These are phyloP conservation scores for Trichophyton simii DNA, from an alignment of 2,329 filamentous ascomycete species.

Conservation along the genomic window DNA sequence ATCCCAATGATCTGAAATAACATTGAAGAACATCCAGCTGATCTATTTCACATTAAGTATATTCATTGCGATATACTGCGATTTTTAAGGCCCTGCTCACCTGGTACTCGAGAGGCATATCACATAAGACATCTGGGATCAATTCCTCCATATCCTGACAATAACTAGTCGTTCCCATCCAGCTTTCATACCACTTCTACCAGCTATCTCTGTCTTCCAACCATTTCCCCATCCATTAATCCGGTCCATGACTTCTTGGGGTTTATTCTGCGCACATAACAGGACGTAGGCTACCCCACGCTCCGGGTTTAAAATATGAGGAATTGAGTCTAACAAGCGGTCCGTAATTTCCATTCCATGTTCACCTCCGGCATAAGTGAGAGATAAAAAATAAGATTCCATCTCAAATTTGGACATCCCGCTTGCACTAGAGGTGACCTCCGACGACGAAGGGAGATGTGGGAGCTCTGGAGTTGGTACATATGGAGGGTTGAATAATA, in stretches of 20 bases:
- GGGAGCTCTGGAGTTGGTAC: conserved; percentile 75
- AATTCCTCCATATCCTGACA: conserved; percentile 62
- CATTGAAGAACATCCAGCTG: background rate
- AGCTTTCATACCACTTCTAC: conserved; percentile 69
- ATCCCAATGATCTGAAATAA: background rate
- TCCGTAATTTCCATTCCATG: conserved; percentile 94
- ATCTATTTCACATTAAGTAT: background rate
- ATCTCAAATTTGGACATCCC: conserved; percentile 48
- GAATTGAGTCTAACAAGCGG: conserved; percentile 58
- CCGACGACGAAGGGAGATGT: conserved; percentile 8
- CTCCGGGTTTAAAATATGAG: conserved; percentile 46
- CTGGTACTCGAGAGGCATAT: background rate
- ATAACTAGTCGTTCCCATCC: conserved; percentile 94
- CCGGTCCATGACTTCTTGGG: conserved; percentile 55
- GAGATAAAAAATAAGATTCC: conserved; percentile 68
- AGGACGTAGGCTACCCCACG: conserved; percentile 79
- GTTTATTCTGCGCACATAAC: conserved; percentile 81
- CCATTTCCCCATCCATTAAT: conserved; percentile 45
- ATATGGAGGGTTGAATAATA: conserved; percentile 96
- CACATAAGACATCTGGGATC: background rate
- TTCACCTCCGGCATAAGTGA: conserved; percentile 77
- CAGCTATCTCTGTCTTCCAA: conserved; percentile 69
- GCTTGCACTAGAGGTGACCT: background rate
- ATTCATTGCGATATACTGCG: background rate
- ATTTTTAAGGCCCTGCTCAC: background rate